Evolutionary conservation across 192 early-diverging fungal species (phyloP).

Genomic region (Coemansia sp.): DNA sequence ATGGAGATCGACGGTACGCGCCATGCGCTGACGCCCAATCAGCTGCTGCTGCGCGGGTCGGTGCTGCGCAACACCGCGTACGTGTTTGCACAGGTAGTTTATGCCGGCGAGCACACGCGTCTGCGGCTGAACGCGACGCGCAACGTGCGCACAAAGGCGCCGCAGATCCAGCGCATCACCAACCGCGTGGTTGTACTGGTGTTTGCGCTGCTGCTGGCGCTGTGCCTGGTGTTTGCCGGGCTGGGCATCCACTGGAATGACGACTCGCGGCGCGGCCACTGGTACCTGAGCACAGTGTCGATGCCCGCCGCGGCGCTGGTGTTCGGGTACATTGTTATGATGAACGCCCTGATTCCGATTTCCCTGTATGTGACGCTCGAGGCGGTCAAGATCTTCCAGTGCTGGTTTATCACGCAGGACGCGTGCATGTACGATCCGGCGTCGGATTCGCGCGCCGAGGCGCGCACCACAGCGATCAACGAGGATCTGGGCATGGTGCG

Average conservation of each 20-base stretch:
- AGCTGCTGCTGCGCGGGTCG: slow-evolving; percentile 82
- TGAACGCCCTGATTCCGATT: slow-evolving; percentile 82
- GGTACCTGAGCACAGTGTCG: slow-evolving; percentile 51
- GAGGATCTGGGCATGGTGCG: slow-evolving; percentile 86
- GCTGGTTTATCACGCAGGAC: slow-evolving; percentile 76
- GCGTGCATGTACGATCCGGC: slow-evolving; percentile 70
- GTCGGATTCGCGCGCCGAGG: slow-evolving; percentile 68
- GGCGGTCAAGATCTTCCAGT: slow-evolving; percentile 67
- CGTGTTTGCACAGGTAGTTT: slow-evolving; percentile 73
- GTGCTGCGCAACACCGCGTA: slow-evolving; percentile 78
- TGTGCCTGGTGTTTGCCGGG: slow-evolving; percentile 54
- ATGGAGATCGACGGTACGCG: slow-evolving; percentile 56
- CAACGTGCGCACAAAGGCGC: slow-evolving; percentile 69
- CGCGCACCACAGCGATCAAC: slow-evolving; percentile 73
- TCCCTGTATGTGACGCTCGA: slow-evolving; percentile 88
- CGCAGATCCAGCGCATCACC: slow-evolving; percentile 69
- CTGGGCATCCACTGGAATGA: slow-evolving; percentile 54
- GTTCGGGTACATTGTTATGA: slow-evolving; percentile 75
- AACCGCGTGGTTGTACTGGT: slow-evolving; percentile 75
- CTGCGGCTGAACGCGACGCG: slow-evolving; percentile 67
- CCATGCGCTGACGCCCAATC: slow-evolving; percentile 69
- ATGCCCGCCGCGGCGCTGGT: slow-evolving; percentile 29
- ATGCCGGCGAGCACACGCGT: slow-evolving; percentile 65
- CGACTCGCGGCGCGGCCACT: slow-evolving; percentile 22
- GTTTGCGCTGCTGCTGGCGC: slow-evolving; percentile 56